Evolutionary conservation across 176 grass and related monocot species (phyloP).

Genomic region (Ananas comosus): DNA sequence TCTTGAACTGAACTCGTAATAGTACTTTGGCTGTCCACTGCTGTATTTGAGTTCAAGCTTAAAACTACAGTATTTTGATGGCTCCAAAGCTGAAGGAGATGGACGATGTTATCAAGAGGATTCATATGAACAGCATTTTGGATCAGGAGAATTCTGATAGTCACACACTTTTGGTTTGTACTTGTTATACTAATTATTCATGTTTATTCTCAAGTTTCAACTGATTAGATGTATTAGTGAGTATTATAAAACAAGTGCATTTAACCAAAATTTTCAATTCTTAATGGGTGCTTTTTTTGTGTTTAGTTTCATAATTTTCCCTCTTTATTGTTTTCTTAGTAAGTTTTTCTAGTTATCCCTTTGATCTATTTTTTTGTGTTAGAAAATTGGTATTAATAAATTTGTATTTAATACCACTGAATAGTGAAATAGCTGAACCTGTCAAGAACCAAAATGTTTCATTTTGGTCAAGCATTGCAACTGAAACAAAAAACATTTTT

Average conservation of each 20-base stretch:
- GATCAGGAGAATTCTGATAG: constrained; percentile 32
- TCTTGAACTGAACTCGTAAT: constrained; percentile 11
- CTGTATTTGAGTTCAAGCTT: constrained; percentile 13
- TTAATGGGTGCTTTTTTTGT: too few relatives aligned
- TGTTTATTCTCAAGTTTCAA: constrained; percentile 15
- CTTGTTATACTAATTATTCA: constrained; percentile 5
- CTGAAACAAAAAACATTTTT: too few relatives aligned
- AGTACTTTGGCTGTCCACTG: not conserved
- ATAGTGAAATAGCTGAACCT: too few relatives aligned
- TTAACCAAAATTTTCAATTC: not conserved
- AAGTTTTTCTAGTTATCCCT: too few relatives aligned
- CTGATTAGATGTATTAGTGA: not conserved
- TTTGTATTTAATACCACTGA: too few relatives aligned
- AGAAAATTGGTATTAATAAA: too few relatives aligned
- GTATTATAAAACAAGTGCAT: constrained; percentile 10
- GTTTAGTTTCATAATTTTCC: too few relatives aligned
- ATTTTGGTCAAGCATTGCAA: too few relatives aligned
- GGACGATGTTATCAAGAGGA: constrained; percentile 79
- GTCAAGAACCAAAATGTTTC: too few relatives aligned
- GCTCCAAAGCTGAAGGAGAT: constrained; percentile 87
- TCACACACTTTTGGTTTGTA: constrained; percentile 63
- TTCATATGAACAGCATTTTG: constrained; percentile 36
- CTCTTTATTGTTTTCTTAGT: too few relatives aligned
- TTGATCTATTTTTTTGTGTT: too few relatives aligned
- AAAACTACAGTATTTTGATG: constrained; percentile 64